These are phyloP conservation scores for Penicillium dipodomyicola DNA, from an alignment of 495 filamentous ascomycete genomes.

Conservation along the genomic window DNA sequence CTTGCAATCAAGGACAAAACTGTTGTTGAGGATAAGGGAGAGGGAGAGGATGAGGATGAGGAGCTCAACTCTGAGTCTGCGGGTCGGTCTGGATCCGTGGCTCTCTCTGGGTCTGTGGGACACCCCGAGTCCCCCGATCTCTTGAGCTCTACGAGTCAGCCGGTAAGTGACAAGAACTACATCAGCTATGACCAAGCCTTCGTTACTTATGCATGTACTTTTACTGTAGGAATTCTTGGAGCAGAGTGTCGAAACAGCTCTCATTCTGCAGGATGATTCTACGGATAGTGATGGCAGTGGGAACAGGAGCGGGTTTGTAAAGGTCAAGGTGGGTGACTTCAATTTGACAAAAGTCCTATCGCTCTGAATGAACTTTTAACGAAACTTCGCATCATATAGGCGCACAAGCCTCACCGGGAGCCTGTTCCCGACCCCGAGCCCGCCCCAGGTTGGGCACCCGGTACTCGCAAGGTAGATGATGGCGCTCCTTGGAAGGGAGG, in stretches of 20 bases:
- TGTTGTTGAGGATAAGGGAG: not conserved
- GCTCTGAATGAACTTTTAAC: too few species aligned
- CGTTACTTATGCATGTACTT: not conserved
- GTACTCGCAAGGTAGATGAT: not conserved
- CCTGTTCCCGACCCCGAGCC: not conserved
- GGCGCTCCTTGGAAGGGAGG: not conserved
- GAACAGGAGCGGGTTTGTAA: not conserved
- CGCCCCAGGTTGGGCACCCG: conserved; percentile 3
- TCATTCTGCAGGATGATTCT: not conserved
- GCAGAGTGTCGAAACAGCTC: not conserved
- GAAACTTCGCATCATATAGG: not conserved
- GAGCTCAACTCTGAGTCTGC: not conserved
- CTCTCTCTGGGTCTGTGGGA: not conserved
- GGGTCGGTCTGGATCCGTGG: not conserved
- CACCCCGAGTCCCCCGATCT: not conserved
- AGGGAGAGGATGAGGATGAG: not conserved
- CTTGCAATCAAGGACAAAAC: not conserved
- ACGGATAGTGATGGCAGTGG: not conserved
- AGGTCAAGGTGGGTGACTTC: not conserved
- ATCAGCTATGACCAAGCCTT: not conserved
- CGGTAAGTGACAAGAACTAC: not conserved
- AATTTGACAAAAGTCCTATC: not conserved
- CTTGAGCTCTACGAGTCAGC: not conserved
- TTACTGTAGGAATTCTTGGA: not conserved
- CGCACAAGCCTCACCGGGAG: not conserved